Evolutionary conservation across 441 rosid genomes (phyloP), one percentile per base, ranked within the genome.

Genomic region (Brassica balearica): DNA sequence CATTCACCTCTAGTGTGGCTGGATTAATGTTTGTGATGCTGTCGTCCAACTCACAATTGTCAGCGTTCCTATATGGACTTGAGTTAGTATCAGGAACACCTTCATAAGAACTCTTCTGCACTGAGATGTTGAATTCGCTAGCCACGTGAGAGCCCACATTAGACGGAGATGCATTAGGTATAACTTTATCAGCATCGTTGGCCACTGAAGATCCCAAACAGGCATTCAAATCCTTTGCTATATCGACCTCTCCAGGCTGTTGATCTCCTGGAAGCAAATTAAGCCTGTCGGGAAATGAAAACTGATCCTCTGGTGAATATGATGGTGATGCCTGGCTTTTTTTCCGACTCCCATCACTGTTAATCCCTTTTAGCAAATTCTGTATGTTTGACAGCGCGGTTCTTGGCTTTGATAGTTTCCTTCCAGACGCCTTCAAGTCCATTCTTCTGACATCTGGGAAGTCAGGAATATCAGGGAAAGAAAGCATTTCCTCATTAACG

Each of bases 381-480:
- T 87, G 85, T 82, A 90, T 86, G 69, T 90, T 85, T 12, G 87
- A 76, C 25, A 88, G 75, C 59, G 77, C 79, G 82, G 71, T 80
- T 76, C 89, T 89, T 58, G 77, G 84, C 69, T 84, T 90, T 60
- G 80, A 67, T 55, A 83, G 62, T 61, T 71, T 83, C 43, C 78
- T 83, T 55, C 61, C 76, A 17, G 88, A 80, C 78, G 83, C 83
- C 73, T 82, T 87, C 69, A 86, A 84, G 83, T 86, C 82, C 43
- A 82, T 77, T 82, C 78, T 83, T 69, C 65, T 87, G 59, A 86
- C 78, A 73, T 81, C 88, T 79, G 74, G 85, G 79, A 88, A 62
- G 36, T 89, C 90, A 77, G 74, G 89, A 79, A 88, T 36, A 46
- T 88, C 88, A 76, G 97, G 94, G 68, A 93, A 85, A 82, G 83